Conservation (phyloP, 257 asterid species). For the Ilex aquifolium region DNA sequence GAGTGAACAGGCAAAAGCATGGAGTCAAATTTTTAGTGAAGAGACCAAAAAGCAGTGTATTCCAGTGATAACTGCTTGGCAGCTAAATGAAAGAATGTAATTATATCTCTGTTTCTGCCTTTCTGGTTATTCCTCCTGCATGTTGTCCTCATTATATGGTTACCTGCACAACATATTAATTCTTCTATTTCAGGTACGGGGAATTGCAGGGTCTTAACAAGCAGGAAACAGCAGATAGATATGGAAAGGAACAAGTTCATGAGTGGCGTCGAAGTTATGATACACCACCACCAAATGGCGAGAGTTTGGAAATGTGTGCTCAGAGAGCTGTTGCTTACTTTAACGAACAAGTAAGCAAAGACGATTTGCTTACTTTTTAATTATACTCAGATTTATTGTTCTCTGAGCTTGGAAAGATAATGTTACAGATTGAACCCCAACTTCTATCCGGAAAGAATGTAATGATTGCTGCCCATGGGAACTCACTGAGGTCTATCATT, state of each 20-base stretch:
- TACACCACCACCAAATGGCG: constrained; percentile 94
- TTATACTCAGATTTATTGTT: constrained; percentile 3
- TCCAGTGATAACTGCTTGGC: constrained; percentile 98
- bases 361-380: neutral
- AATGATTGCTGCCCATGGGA: constrained; percentile 98
- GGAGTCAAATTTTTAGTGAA: constrained; percentile 94
- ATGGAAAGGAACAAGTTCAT: constrained; percentile 86
- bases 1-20: constrained; percentile 67
- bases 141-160: neutral
- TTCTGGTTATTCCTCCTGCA: neutral
- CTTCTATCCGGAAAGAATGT: constrained; percentile 71
- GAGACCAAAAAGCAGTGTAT: constrained; percentile 83
- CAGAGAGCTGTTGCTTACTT: constrained; percentile 98
- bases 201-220: constrained; percentile 92
- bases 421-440: constrained; percentile 81
- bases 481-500: constrained; percentile 92
- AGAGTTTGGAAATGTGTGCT: constrained; percentile 99
- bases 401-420: constrained; percentile 11
- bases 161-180: constrained; percentile 2
- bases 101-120: constrained; percentile 2
- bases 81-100: constrained; percentile 92
- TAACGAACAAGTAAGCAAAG: constrained; percentile 48
- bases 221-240: constrained; percentile 96
- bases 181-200: constrained; percentile 61
- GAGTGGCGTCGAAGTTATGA: constrained; percentile 98